phyloP scores from a whole-genome alignment of 192 early-diverging fungal species.

The Umbelopsis isabellina region DNA sequence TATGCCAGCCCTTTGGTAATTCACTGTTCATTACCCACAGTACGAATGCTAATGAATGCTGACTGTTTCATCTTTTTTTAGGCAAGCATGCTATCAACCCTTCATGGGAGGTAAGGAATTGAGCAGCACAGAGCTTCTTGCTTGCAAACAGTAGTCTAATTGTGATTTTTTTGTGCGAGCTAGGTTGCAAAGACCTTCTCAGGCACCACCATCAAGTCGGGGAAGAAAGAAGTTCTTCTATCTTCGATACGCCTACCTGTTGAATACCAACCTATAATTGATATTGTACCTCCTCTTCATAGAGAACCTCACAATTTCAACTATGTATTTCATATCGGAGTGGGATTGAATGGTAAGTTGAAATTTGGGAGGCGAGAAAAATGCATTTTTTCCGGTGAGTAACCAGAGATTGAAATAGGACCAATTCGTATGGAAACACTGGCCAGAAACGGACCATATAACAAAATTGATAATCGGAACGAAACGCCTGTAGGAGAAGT shows the following conservation, averaged over 20 bases:
- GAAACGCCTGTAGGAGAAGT: not conserved
- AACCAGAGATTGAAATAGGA: not conserved
- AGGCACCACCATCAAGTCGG: not conserved
- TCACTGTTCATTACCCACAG: too few species aligned
- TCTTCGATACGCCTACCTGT: slow-evolving; percentile 16
- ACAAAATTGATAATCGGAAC: slow-evolving; percentile 19
- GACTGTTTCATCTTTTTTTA: not conserved
- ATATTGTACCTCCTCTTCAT: slow-evolving; percentile 20
- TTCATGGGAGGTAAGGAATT: slow-evolving; percentile 16
- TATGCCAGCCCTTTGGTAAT: slow-evolving; percentile 9
- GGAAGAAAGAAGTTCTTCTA: not conserved
- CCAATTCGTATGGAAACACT: not conserved
- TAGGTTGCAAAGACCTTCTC: slow-evolving; percentile 6
- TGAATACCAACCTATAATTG: slow-evolving; percentile 19
- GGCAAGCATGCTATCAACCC: not conserved
- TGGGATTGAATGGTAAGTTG: slow-evolving; percentile 17
- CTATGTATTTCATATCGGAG: slow-evolving; percentile 27
- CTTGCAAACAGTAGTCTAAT: not conserved
- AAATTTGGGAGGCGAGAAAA: not conserved
- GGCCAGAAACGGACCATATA: not conserved
- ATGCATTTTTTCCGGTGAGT: too few species aligned
- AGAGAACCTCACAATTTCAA: slow-evolving; percentile 11
- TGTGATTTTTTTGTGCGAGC: not conserved
- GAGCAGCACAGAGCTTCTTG: not conserved
- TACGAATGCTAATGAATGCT: not conserved